phyloP scores from a whole-genome alignment of 202 grass and related monocot genomes.

The Alloteropsis angusta region DNA sequence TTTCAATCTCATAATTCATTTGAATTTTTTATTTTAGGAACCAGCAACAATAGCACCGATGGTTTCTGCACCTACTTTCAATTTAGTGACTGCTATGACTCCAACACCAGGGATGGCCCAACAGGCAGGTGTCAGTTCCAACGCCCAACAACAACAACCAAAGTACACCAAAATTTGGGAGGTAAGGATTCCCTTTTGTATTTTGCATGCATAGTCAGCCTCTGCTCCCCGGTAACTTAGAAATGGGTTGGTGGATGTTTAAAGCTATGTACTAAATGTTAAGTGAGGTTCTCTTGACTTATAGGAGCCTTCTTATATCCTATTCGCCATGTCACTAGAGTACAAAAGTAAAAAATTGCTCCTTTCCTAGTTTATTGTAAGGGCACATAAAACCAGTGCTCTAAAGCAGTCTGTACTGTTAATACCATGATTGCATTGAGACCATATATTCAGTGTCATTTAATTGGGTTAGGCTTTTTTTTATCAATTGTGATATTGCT shows the following conservation, averaged over 20 bases:
- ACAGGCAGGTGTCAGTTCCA: conserved; percentile 65
- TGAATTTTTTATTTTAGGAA: not conserved
- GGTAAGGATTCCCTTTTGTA: conserved; percentile 46
- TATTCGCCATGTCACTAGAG: not conserved
- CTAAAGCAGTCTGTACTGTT: not conserved
- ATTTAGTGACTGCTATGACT: conserved; percentile 67
- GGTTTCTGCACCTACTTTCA: not conserved
- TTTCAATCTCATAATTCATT: not conserved
- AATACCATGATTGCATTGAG: not conserved
- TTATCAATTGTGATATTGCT: not conserved
- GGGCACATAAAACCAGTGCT: not conserved
- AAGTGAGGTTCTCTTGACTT: not conserved
- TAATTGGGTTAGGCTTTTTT: not conserved
- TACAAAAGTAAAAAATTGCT: not conserved
- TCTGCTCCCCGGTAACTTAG: not conserved
- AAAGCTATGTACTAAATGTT: not conserved
- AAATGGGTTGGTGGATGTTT: not conserved
- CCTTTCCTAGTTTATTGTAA: not conserved
- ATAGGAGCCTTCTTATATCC: not conserved
- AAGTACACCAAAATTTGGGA: conserved; percentile 99
- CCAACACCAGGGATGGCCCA: conserved; percentile 71
- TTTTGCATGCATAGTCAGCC: not conserved
- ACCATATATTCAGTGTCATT: not conserved
- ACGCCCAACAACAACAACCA: conserved; percentile 58
- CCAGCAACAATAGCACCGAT: not conserved